Conservation (phyloP, 2,329 filamentous ascomycete species). For the Claviceps fusiformis region DNA sequence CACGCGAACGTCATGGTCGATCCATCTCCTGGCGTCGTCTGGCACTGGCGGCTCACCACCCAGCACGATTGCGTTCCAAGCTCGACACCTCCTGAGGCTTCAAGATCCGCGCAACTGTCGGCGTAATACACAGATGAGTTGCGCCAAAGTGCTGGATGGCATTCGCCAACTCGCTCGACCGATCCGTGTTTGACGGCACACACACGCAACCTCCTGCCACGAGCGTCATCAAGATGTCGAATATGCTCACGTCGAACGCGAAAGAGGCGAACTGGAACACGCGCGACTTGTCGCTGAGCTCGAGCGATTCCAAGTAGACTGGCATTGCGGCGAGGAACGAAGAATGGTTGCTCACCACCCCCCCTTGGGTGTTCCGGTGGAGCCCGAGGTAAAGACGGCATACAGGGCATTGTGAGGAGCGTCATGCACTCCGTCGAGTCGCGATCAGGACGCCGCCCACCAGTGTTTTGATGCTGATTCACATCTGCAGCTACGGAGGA, state of each 20-base stretch:
- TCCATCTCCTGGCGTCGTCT: background rate
- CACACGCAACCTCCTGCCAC: conserved; percentile 10
- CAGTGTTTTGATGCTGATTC: background rate
- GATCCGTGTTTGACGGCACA: conserved; percentile 9
- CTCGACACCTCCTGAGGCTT: background rate
- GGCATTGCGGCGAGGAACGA: background rate
- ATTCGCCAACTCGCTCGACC: conserved; percentile 7
- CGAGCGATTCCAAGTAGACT: background rate
- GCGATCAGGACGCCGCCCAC: no score
- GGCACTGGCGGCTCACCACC: conserved; percentile 1
- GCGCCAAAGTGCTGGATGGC: conserved; percentile 5
- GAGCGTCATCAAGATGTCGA: conserved; percentile 8
- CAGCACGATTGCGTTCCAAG: conserved; percentile 1
- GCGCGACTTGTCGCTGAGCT: background rate
- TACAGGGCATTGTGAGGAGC: background rate
- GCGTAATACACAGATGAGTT: conserved; percentile 5
- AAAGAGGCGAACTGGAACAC: conserved; percentile 10
- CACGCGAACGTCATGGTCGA: background rate
- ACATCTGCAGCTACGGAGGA: background rate
- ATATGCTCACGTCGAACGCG: conserved; percentile 10
- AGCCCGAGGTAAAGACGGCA: background rate
- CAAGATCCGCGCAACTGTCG: conserved; percentile 6
- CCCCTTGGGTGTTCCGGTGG: background rate
- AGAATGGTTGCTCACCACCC: background rate
- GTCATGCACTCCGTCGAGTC: background rate